Percentiles rank a stretch among this genome's conserved stretches.
These are phyloP conservation scores for Carex parvula DNA, from an alignment of 176 grass and related monocot genomes.

Conservation along the genomic window DNA sequence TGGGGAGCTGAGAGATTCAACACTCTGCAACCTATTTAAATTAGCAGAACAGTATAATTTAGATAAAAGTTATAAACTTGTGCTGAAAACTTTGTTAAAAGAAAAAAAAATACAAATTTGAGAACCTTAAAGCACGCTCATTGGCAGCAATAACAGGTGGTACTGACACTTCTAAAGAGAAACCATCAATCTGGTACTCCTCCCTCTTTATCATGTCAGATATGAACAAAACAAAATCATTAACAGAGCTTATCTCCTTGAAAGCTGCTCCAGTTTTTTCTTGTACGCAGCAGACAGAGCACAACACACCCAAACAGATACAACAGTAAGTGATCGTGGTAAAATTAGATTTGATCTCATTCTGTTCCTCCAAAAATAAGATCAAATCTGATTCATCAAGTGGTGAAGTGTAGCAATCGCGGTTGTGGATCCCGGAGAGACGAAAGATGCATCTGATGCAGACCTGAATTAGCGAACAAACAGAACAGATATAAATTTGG, in stretches of 20 bases:
- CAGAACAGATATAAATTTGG: background rate
- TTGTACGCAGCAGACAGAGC: conserved; percentile 35
- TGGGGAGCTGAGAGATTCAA: conserved; percentile 49
- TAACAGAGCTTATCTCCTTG: conserved; percentile 6
- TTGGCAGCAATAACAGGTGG: conserved; percentile 55
- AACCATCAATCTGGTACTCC: conserved; percentile 55
- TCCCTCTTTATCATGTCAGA: conserved; percentile 46
- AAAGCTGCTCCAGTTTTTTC: background rate
- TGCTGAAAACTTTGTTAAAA: background rate
- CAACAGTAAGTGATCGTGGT: conserved; percentile 43
- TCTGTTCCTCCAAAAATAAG: conserved; percentile 49
- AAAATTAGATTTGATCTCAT: conserved; percentile 35
- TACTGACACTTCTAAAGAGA: conserved; percentile 70
- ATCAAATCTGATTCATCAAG: conserved; percentile 43
- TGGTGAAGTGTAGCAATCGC: conserved; percentile 27
- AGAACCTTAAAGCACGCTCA: conserved; percentile 71
- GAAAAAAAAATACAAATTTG: conserved; percentile 15
- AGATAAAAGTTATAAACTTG: conserved; percentile 14
- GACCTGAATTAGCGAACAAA: conserved; percentile 37
- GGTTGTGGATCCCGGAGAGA: conserved; percentile 38
- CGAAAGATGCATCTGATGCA: conserved; percentile 74
- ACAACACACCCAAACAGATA: conserved; percentile 76
- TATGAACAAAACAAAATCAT: conserved; percentile 42
- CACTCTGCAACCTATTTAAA: conserved; percentile 60
- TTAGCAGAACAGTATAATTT: conserved; percentile 16